These are phyloP conservation scores for Suillus sp. DNA, from an alignment of 768 basidiomycete genomes.

Conservation along the genomic window DNA sequence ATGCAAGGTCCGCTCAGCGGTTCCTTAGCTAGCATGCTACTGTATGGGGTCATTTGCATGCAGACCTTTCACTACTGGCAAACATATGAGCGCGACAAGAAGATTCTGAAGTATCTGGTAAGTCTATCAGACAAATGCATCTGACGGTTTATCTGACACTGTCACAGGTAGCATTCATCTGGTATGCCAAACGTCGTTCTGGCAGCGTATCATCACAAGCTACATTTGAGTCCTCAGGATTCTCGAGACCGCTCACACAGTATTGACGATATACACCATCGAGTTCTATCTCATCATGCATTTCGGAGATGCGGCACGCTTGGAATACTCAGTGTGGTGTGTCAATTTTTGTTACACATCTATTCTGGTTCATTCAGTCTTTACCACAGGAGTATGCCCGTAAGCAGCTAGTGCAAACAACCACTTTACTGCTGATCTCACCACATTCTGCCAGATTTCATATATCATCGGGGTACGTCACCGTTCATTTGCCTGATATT, in stretches of 20 bases:
- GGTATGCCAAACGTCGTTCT: conserved; percentile 8
- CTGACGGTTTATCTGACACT: background rate
- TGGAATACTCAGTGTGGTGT: conserved; percentile 17
- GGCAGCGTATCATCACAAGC: background rate
- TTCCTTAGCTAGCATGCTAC: conserved; percentile 13
- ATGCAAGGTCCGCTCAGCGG: conserved; percentile 21
- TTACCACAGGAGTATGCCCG: conserved; percentile 16
- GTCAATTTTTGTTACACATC: background rate
- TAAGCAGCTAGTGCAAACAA: background rate
- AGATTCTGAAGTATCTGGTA: conserved; percentile 13
- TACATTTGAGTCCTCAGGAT: conserved; percentile 10
- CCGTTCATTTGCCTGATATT: background rate
- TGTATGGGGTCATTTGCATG: conserved; percentile 22
- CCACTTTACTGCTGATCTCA: background rate
- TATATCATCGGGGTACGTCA: conserved; percentile 16
- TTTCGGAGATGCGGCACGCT: conserved; percentile 9
- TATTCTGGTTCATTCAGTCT: background rate
- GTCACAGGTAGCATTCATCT: conserved; percentile 17
- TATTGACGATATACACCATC: conserved; percentile 18
- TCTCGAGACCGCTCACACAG: conserved; percentile 19
- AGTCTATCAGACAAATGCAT: background rate
- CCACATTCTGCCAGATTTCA: conserved; percentile 5
- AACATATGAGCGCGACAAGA: conserved; percentile 13
- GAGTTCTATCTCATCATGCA: conserved; percentile 22
- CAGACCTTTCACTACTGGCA: conserved; percentile 19